Evolutionary conservation across 2,329 filamentous ascomycete genomes (phyloP).

Genomic region (Aspergillus sp.): DNA sequence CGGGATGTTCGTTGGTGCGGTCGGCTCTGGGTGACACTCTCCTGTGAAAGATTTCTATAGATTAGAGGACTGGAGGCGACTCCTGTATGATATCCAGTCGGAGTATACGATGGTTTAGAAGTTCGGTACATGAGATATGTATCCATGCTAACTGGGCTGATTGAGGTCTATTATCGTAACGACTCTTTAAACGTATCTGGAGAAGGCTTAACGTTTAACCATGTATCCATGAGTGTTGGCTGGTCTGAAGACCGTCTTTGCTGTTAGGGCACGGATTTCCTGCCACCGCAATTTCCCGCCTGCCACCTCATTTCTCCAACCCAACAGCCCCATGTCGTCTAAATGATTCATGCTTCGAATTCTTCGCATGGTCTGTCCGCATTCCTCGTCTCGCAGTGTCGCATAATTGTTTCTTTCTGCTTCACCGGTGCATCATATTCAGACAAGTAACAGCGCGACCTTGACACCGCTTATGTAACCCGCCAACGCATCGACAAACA

Average conservation of each 20-base stretch:
- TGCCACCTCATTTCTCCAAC: conserved; percentile 11
- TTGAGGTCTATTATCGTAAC: background rate
- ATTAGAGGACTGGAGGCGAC: background rate
- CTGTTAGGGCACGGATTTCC: background rate
- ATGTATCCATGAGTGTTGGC: background rate
- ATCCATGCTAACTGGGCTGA: background rate
- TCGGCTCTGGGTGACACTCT: conserved; percentile 91
- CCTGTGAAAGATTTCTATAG: conserved; percentile 51
- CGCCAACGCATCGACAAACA: background rate
- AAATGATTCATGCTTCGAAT: background rate
- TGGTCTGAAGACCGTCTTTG: background rate
- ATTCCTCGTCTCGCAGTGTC: background rate
- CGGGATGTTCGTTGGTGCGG: conserved; percentile 85
- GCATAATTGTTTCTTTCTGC: background rate
- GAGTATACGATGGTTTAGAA: background rate
- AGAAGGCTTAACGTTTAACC: no score
- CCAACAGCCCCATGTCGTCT: background rate
- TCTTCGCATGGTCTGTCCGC: background rate
- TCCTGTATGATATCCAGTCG: background rate
- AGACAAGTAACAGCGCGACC: background rate
- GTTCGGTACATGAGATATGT: background rate
- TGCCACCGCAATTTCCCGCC: conserved; percentile 11
- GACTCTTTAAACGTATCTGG: no score
- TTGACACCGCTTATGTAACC: conserved; percentile 5
- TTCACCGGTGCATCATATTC: no score